Evolutionary conservation across 2,329 filamentous ascomycete species (phyloP).

Genomic region (Sporothrix globosa): DNA sequence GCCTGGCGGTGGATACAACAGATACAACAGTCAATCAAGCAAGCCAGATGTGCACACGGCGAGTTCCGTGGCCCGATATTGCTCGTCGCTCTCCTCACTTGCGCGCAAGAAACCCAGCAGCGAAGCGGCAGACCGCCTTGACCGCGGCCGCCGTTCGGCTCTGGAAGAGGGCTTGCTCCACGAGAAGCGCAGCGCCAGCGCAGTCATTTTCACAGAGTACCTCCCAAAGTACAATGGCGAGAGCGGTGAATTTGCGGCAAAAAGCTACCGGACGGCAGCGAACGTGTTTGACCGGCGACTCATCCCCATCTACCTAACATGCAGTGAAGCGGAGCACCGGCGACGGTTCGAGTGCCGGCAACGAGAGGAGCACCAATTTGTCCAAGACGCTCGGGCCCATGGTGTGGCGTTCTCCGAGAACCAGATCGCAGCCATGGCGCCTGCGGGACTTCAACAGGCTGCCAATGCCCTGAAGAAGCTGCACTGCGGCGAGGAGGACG

Average conservation of each 20-base stretch:
- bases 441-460: neutral
- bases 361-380: neutral
- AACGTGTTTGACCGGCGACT: constrained; percentile 27
- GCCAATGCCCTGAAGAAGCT: neutral
- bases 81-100: neutral
- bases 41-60: neutral
- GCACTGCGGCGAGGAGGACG: neutral
- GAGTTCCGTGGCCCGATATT: neutral
- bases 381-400: neutral
- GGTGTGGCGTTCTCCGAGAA: neutral
- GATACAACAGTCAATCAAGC: neutral
- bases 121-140: neutral
- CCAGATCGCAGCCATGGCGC: neutral
- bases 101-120: neutral
- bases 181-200: neutral
- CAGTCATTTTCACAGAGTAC: constrained; percentile 30
- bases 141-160: neutral
- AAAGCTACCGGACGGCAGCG: constrained; percentile 20
- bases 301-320: constrained; percentile 32
- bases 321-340: constrained; percentile 7
- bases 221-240: constrained; percentile 2
- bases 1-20: neutral
- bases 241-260: neutral
- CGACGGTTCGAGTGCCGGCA: constrained; percentile 10
- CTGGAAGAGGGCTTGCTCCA: constrained; percentile 16